These are phyloP conservation scores for Juglanconis oblonga DNA, from an alignment of 2,329 filamentous ascomycete species.

Conservation along the genomic window DNA sequence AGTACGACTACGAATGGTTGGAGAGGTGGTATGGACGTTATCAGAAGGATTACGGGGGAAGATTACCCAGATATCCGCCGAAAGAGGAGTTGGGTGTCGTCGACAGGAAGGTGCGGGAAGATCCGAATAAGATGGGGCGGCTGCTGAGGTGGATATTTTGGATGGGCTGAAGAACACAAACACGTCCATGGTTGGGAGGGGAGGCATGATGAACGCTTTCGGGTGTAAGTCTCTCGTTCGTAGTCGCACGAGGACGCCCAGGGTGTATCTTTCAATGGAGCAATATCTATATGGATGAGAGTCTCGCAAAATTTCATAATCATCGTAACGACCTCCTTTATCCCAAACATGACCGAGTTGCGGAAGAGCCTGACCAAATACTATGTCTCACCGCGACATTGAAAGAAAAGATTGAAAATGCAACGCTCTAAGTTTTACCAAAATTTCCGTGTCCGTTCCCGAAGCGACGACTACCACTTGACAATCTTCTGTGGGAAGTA, in stretches of 20 bases:
- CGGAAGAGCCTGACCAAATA: background rate
- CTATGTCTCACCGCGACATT: background rate
- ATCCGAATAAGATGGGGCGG: background rate
- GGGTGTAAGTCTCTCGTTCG: no score
- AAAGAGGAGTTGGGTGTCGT: background rate
- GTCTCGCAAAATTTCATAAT: no score
- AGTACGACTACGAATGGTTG: background rate
- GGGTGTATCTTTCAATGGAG: no score
- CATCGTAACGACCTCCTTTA: no score
- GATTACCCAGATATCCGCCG: background rate
- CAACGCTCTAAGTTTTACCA: background rate
- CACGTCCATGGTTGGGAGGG: background rate
- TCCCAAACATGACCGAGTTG: background rate
- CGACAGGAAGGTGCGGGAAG: background rate
- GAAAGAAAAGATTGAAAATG: background rate
- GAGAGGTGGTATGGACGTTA: background rate
- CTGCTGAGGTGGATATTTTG: background rate
- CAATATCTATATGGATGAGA: no score
- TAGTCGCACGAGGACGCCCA: no score
- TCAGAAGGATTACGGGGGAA: background rate
- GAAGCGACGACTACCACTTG: slow-evolving; percentile 53
- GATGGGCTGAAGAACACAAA: background rate
- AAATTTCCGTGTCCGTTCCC: background rate
- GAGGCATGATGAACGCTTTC: background rate
- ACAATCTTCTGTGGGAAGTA: slow-evolving; percentile 68